Conservation (phyloP, 2,329 filamentous ascomycete genomes). For the Diaporthe citrichinensis region DNA sequence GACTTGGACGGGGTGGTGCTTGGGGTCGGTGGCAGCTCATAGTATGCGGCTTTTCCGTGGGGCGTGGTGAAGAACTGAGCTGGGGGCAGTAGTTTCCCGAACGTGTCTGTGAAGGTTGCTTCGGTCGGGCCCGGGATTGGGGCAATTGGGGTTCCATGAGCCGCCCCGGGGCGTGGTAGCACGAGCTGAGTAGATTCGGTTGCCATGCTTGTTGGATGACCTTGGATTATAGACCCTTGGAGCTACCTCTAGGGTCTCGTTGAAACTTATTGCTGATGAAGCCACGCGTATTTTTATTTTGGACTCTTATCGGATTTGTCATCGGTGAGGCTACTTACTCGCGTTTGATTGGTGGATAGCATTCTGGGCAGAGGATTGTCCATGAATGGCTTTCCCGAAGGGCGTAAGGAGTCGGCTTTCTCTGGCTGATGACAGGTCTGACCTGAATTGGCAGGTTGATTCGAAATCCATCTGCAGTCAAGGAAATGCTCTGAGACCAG, state of each 20-base stretch:
- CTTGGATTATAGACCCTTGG: neutral
- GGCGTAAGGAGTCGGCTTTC: neutral
- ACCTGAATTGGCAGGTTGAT: neutral
- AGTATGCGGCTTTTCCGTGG: slow-evolving; percentile 57
- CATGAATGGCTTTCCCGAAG: neutral
- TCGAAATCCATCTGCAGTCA: no score
- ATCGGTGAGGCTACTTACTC: neutral
- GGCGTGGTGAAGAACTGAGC: slow-evolving; percentile 52
- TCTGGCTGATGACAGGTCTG: neutral
- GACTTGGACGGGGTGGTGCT: neutral
- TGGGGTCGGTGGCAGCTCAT: slow-evolving; percentile 48
- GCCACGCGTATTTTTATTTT: neutral
- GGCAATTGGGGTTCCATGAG: neutral
- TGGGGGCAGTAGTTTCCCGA: slow-evolving; percentile 56
- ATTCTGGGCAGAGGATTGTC: neutral
- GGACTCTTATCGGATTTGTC: slow-evolving; percentile 3
- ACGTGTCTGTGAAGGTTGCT: slow-evolving; percentile 51
- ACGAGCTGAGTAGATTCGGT: slow-evolving; percentile 11
- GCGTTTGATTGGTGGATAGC: neutral
- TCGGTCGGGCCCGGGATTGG: slow-evolving; percentile 55
- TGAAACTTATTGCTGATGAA: neutral
- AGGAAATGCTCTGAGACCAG: neutral
- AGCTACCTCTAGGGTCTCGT: rapidly evolving
- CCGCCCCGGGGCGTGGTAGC: slow-evolving; percentile 32
- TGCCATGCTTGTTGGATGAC: neutral